Evolutionary conservation across 164 flowering plant species (phyloP).

Genomic region (Echeveria elegans): DNA sequence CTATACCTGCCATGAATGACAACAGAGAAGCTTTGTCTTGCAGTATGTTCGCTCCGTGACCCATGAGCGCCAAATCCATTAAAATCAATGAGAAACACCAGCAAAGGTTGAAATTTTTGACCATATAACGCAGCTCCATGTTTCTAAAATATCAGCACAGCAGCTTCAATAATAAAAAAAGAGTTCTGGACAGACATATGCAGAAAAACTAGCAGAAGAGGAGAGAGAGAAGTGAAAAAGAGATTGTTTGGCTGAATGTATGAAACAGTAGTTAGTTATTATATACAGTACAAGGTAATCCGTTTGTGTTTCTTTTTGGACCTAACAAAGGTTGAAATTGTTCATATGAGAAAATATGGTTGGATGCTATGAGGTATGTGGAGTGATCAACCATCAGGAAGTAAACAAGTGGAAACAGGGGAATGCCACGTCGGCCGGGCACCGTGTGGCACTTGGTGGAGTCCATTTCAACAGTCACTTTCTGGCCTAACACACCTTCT

Average conservation of each 20-base stretch:
- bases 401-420: neutral
- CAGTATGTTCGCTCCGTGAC: constrained; percentile 8
- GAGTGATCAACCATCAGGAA: constrained; percentile 1
- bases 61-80: neutral
- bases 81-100: neutral
- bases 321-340: constrained; percentile 6
- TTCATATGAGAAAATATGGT: neutral
- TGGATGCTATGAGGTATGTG: neutral
- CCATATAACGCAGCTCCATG: neutral
- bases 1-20: constrained; percentile 42
- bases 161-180: neutral
- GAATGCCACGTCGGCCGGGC: neutral
- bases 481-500: constrained; percentile 4
- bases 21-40: constrained; percentile 45
- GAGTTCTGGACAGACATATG: neutral
- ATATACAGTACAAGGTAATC: neutral
- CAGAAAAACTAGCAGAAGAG: neutral
- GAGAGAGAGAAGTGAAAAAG: neutral
- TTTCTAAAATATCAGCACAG: neutral
- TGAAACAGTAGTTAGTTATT: constrained; percentile 4
- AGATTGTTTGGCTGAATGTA: constrained; percentile 5
- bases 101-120: constrained; percentile 3
- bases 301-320: neutral
- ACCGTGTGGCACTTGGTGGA: neutral
- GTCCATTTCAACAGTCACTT: neutral